Conservation (phyloP, 2,329 filamentous ascomycete species). For the Orbilia brochopaga region DNA sequence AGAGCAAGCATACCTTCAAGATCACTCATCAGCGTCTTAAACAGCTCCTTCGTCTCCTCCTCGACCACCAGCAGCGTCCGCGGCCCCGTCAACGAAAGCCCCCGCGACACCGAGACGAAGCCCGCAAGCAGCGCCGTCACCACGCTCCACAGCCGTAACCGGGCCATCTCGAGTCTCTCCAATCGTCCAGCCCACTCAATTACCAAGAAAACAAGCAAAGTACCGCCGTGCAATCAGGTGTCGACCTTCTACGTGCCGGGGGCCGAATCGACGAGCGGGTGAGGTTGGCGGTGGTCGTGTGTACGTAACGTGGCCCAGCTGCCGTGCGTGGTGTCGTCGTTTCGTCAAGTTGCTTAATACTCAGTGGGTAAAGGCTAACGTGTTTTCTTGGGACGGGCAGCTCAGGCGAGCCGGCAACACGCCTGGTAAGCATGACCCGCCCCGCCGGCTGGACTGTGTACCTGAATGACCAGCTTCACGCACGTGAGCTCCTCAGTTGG, state of each 20-base stretch:
- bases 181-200: slow-evolving; percentile 36
- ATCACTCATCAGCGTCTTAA: slow-evolving; percentile 80
- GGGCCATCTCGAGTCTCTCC: slow-evolving; percentile 25
- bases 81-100: slow-evolving; percentile 65
- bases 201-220: slow-evolving; percentile 4
- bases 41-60: slow-evolving; percentile 79
- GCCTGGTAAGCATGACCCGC: not conserved
- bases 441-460: not conserved
- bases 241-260: not conserved
- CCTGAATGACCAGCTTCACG: not conserved
- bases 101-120: slow-evolving; percentile 52
- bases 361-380: slow-evolving; percentile 51
- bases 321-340: slow-evolving; percentile 31
- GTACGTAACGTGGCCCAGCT: not conserved
- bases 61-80: slow-evolving; percentile 86
- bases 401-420: slow-evolving; percentile 15
- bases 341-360: too few relatives aligned
- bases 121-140: slow-evolving; percentile 35
- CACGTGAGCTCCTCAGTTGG: slow-evolving; percentile 42
- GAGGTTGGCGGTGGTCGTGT: slow-evolving; percentile 16
- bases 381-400: slow-evolving; percentile 44
- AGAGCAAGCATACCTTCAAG: slow-evolving; percentile 65
- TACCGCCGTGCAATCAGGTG: not conserved
- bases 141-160: slow-evolving; percentile 42
- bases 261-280: slow-evolving; percentile 15